These are phyloP conservation scores for Capsella rubella DNA, from an alignment of 441 rosid species.

Conservation along the genomic window DNA sequence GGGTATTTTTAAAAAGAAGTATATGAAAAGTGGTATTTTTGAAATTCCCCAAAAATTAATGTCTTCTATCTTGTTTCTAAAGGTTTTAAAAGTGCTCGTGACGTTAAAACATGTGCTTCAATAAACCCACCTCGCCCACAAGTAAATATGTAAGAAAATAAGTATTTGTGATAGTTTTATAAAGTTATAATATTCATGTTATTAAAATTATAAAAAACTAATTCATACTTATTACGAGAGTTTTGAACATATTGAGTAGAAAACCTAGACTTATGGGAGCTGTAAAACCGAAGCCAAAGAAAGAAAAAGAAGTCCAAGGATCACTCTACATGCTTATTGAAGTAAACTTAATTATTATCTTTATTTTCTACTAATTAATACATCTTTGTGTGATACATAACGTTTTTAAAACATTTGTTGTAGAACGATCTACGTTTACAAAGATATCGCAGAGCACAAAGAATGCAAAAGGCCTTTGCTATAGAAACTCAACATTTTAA, in stretches of 20 bases:
- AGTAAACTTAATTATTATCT: constrained; percentile 6
- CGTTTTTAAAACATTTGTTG: neutral
- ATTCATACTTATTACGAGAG: neutral
- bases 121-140: neutral
- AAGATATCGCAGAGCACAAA: constrained; percentile 31
- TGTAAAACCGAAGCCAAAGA: constrained; percentile 29
- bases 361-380: neutral
- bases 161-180: neutral
- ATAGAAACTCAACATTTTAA: constrained; percentile 2
- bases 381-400: neutral
- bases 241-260: constrained; percentile 29
- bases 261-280: constrained; percentile 17
- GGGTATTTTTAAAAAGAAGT: too few relatives aligned
- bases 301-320: constrained; percentile 35
- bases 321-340: constrained; percentile 40
- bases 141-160: constrained; percentile 36
- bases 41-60: neutral
- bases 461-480: constrained; percentile 25
- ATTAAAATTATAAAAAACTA: neutral
- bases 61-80: neutral
- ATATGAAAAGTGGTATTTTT: too few relatives aligned
- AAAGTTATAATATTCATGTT: neutral
- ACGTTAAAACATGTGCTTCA: neutral
- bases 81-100: constrained; percentile 33
- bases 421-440: constrained; percentile 27